Conservation (phyloP, 148 eudicot species). For the Hydrangea macrophylla region DNA sequence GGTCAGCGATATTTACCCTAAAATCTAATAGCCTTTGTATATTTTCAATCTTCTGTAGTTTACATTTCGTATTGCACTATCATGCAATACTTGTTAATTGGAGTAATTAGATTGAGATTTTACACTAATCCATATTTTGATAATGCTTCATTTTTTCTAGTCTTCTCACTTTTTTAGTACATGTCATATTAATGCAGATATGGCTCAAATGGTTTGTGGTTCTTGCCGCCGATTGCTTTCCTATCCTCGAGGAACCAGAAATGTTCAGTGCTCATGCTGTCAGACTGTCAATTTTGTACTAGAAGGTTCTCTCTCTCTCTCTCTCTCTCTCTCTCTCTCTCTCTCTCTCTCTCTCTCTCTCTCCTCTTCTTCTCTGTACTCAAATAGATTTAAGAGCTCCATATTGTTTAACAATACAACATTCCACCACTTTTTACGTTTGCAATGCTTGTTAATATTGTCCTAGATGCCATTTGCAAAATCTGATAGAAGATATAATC, state of each 20-base stretch:
- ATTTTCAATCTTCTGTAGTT: neutral
- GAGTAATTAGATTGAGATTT: neutral
- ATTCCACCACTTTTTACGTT: neutral
- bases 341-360: too few species aligned
- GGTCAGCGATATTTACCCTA: too few species aligned
- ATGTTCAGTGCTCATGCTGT: slow-evolving; percentile 74
- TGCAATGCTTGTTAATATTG: neutral
- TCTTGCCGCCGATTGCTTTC: slow-evolving; percentile 74
- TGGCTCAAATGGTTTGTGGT: slow-evolving; percentile 84
- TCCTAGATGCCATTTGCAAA: neutral
- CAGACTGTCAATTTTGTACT: slow-evolving; percentile 71
- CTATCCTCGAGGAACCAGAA: slow-evolving; percentile 67
- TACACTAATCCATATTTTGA: neutral
- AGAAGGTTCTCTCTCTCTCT: slow-evolving; percentile 53
- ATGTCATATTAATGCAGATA: slow-evolving; percentile 45
- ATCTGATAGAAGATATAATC: neutral
- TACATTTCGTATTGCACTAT: neutral
- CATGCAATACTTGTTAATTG: neutral
- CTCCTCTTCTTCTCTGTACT: too few species aligned
- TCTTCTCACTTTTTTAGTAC: neutral
- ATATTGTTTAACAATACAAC: neutral
- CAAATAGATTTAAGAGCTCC: too few species aligned
- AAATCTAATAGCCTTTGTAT: neutral
- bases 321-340: neutral
- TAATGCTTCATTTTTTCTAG: neutral